Evolutionary conservation across 75 land plant genomes (phyloP).

Genomic region (Cryptomeria japonica): DNA sequence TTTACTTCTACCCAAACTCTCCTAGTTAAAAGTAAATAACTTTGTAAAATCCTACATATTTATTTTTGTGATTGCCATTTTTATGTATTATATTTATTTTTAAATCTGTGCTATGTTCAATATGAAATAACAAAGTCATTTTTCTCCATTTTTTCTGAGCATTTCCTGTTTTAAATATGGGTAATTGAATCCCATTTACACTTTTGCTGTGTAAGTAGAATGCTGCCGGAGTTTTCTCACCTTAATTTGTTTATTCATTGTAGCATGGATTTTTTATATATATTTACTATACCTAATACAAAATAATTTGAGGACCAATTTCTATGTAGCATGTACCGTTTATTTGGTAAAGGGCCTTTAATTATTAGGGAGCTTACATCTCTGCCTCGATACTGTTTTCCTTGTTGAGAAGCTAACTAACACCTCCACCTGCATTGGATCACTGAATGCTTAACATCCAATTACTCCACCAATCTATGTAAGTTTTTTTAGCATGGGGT

Average conservation of each 20-base stretch:
- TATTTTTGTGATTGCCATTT: no score
- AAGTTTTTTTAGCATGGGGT: background rate
- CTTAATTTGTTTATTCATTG: background rate
- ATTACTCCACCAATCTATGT: background rate
- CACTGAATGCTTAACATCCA: background rate
- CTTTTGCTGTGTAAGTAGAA: no score
- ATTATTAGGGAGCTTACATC: background rate
- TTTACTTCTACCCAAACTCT: no score
- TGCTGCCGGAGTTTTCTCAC: background rate
- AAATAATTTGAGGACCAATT: background rate
- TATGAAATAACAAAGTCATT: no score
- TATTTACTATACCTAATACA: background rate
- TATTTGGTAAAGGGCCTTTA: background rate
- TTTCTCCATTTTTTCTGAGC: no score
- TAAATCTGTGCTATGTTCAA: no score
- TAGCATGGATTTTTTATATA: background rate
- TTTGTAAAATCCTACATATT: no score
- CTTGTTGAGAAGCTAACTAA: background rate
- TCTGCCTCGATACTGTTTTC: background rate
- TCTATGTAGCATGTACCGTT: background rate
- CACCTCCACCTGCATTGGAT: background rate
- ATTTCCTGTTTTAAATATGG: no score
- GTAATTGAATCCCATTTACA: no score
- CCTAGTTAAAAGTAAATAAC: no score
- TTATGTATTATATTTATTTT: no score